Percentiles rank a stretch among this genome's conserved stretches.
phyloP scores from a whole-genome alignment of 352 stramenopile genomes.

The Pythium myriotylum region DNA sequence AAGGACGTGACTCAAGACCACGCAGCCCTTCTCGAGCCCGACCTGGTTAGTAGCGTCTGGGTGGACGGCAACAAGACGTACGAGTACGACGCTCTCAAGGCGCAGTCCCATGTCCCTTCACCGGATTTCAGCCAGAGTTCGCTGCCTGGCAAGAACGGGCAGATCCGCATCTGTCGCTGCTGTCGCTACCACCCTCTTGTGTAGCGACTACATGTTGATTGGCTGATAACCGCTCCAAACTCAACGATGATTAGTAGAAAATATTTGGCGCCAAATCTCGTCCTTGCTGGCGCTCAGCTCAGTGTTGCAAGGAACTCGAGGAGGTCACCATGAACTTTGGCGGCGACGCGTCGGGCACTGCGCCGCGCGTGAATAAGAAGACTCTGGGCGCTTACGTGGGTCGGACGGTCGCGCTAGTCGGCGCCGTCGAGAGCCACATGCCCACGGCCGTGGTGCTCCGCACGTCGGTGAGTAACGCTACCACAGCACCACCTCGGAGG shows the following conservation, averaged over 20 bases:
- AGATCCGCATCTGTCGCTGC: conserved; percentile 62
- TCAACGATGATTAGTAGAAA: conserved; percentile 19
- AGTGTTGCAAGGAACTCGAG: conserved; percentile 10
- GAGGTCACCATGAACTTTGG: conserved; percentile 48
- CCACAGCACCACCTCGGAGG: too few relatives aligned
- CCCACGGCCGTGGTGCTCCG: conserved; percentile 72
- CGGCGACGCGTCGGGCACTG: conserved; percentile 52
- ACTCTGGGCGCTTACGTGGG: conserved; percentile 61
- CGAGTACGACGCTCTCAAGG: conserved; percentile 35
- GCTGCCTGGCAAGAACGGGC: conserved; percentile 74
- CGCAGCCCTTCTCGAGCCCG: conserved; percentile 37
- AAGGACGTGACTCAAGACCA: conserved; percentile 53
- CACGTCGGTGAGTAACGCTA: conserved; percentile 52
- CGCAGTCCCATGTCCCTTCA: neutral
- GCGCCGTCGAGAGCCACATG: conserved; percentile 72
- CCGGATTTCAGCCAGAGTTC: conserved; percentile 61
- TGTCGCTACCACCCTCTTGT: conserved; percentile 39
- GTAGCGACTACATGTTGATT: conserved; percentile 10
- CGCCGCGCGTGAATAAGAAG: conserved; percentile 85
- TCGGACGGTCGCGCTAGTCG: conserved; percentile 76
- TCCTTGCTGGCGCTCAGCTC: conserved; percentile 11
- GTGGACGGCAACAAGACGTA: conserved; percentile 63
- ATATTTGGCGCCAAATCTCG: conserved; percentile 26
- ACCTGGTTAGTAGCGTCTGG: conserved; percentile 70
- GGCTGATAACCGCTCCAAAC: too few relatives aligned